These are phyloP conservation scores for Gloeophyllum trabeum DNA, from an alignment of 768 basidiomycete species.

Conservation along the genomic window DNA sequence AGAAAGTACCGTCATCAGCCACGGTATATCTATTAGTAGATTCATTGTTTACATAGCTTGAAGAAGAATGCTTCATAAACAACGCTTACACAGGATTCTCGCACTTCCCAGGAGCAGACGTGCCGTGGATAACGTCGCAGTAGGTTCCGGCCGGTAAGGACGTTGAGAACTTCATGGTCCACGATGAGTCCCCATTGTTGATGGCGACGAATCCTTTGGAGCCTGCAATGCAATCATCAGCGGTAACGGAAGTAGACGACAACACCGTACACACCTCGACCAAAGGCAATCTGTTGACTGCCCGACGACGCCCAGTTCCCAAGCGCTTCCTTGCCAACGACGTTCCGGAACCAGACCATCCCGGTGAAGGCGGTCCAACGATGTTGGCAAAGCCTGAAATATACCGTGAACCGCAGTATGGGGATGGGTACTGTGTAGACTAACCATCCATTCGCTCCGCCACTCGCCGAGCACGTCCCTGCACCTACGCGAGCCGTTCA, in stretches of 20 bases:
- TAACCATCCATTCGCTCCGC: slow-evolving; percentile 13
- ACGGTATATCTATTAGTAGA: not conserved
- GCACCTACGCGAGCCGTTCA: slow-evolving; percentile 3
- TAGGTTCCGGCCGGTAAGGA: slow-evolving; percentile 38
- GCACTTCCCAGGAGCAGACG: not conserved
- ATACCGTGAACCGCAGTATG: not conserved
- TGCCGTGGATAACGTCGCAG: slow-evolving; percentile 38
- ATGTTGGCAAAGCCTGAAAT: slow-evolving; percentile 15
- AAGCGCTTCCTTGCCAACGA: slow-evolving; percentile 31
- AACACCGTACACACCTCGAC: slow-evolving; percentile 27
- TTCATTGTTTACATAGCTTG: not conserved
- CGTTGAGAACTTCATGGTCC: slow-evolving; percentile 40
- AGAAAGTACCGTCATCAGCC: not conserved
- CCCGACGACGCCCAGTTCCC: slow-evolving; percentile 43
- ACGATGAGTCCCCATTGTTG: slow-evolving; percentile 40
- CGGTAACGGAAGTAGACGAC: not conserved
- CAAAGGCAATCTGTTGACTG: slow-evolving; percentile 45
- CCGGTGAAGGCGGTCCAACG: slow-evolving; percentile 14
- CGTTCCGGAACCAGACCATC: slow-evolving; percentile 33
- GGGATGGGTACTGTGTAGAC: not conserved
- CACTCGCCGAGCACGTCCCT: slow-evolving; percentile 11
- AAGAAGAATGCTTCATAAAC: not conserved
- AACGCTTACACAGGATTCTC: not conserved
- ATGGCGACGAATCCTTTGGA: slow-evolving; percentile 44
- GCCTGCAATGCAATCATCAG: slow-evolving; percentile 18